Evolutionary conservation across 1,284 basidiomycete species (phyloP).

Genomic region (Heliocybe sulcata): DNA sequence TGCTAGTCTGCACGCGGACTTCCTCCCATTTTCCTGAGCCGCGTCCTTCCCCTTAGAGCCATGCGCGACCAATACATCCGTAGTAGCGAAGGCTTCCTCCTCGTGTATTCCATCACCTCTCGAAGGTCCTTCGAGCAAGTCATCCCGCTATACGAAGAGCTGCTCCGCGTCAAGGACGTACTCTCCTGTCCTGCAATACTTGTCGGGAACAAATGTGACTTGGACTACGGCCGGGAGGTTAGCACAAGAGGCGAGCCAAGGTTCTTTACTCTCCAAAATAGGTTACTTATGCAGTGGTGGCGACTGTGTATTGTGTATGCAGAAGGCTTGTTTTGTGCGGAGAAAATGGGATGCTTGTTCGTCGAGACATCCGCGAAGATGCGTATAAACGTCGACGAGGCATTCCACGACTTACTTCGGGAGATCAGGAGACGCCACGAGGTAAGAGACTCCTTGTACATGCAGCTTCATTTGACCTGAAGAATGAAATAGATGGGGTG

Average conservation of each 20-base stretch:
- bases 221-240: conserved; percentile 97
- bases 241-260: conserved; percentile 86
- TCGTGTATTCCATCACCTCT: conserved; percentile 98
- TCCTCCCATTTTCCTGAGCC: not conserved
- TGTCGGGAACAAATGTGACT: conserved; percentile 98
- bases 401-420: conserved; percentile 94
- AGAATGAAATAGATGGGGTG: too few species aligned
- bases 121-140: conserved; percentile 98
- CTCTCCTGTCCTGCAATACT: conserved; percentile 98
- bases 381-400: conserved; percentile 97
- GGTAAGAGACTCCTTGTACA: too few species aligned
- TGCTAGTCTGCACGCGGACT: conserved; percentile 24
- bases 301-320: too few species aligned
- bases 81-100: conserved; percentile 95
- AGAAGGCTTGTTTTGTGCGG: too few species aligned
- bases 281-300: too few species aligned
- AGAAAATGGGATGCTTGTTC: conserved; percentile 95
- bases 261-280: too few species aligned
- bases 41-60: conserved; percentile 44
- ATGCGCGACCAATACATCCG: conserved; percentile 99
- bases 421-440: conserved; percentile 98
- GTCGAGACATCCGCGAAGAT: conserved; percentile 99
- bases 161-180: conserved; percentile 94
- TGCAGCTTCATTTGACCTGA: too few species aligned
- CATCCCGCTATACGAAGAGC: conserved; percentile 97